These are phyloP conservation scores for Arthroderma sp. DNA, from an alignment of 2,329 filamentous ascomycete species.

Conservation along the genomic window DNA sequence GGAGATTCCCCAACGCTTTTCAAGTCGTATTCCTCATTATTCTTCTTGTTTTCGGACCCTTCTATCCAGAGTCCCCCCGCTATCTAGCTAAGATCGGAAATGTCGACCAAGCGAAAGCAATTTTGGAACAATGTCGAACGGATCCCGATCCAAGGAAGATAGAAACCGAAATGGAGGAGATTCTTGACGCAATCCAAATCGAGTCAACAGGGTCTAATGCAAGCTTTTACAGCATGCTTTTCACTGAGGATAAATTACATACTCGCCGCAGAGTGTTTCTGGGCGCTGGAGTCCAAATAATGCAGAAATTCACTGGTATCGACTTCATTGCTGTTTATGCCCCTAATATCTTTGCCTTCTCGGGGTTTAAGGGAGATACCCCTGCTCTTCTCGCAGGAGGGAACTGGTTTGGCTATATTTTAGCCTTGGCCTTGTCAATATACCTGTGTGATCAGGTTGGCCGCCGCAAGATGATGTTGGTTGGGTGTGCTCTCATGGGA, in stretches of 20 bases:
- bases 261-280: not conserved
- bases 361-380: not conserved
- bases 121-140: not conserved
- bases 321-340: constrained; percentile 3
- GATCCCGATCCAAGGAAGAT: not conserved
- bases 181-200: not conserved
- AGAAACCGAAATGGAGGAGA: not conserved
- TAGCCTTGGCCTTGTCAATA: not conserved
- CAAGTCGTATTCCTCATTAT: constrained; percentile 37
- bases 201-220: not conserved
- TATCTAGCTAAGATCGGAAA: constrained; percentile 9
- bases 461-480: not conserved
- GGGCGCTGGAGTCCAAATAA: not conserved
- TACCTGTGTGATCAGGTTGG: not conserved
- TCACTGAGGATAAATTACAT: not conserved
- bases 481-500: not conserved
- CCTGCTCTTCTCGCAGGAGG: not conserved
- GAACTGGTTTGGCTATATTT: not conserved
- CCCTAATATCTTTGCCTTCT: constrained; percentile 1
- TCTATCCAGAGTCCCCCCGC: constrained; percentile 24
- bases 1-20: constrained; percentile 40
- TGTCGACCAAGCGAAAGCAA: not conserved
- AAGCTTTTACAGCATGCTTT: not conserved
- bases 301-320: not conserved
- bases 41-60: constrained; percentile 27